Evolutionary conservation across 176 grass and related monocot genomes (phyloP).

Genomic region (Triticum dicoccoides): DNA sequence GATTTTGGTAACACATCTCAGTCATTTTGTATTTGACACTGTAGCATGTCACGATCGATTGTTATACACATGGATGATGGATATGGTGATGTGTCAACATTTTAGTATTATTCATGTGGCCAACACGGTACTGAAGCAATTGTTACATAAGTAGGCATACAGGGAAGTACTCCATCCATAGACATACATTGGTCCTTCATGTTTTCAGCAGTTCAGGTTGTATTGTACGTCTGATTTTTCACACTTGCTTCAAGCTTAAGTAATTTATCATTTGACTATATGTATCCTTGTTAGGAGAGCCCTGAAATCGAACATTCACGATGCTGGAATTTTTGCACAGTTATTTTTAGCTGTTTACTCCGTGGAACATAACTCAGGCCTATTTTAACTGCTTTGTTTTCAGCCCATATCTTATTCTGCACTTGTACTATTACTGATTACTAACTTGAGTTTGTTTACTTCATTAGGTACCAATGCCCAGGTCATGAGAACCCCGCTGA

Average conservation of each 20-base stretch:
- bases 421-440: constrained; percentile 9
- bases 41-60: not conserved
- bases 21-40: not conserved
- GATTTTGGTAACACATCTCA: not conserved
- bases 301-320: not conserved
- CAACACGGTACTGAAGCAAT: not conserved
- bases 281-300: not conserved
- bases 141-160: not conserved
- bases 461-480: constrained; percentile 72
- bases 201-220: not conserved
- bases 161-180: not conserved
- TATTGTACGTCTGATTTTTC: not conserved
- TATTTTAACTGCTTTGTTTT: not conserved
- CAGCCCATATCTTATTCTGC: not conserved
- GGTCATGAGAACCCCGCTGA: constrained; percentile 98
- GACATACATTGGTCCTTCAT: not conserved
- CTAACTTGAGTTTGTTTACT: constrained; percentile 31
- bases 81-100: not conserved
- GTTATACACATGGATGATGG: not conserved
- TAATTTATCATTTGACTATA: not conserved
- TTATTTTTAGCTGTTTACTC: not conserved
- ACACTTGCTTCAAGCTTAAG: not conserved
- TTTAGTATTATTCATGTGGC: not conserved
- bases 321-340: not conserved
- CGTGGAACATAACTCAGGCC: not conserved